Base-by-base conservation (phyloP, 139 green algal genomes). In the Picochlorum costavermella region DNA sequence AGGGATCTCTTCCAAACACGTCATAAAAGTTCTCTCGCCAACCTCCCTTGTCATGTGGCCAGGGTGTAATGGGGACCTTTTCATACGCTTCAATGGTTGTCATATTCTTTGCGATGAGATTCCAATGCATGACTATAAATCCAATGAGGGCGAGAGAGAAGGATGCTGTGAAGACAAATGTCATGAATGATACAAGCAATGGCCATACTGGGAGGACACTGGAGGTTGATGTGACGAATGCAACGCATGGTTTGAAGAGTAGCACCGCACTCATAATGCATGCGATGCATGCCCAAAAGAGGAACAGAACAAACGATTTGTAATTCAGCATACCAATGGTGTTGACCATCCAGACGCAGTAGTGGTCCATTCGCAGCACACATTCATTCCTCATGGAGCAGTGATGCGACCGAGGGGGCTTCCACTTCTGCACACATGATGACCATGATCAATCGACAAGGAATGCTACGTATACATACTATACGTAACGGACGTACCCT, bases 251-350 rank as follows among this genome's bases (percentile, higher is more conserved):
- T 31, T 33, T 26, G 3, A 76, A 11, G 25, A 84, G 64, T 50
- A 76, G 60, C 4, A 28, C 64, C 6, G 75, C 57, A 29, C 70
- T 76, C 45, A 57, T 48, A 3, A 33, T 16, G 30, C 63, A 85
- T 2, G 70, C 80, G 13, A 88, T 8, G 20, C 71, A 77, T 0
- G 81, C 84, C 63, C 88, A 95, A 0, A 76, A 33, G 14, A 98
- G 67, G 71, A 98, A 98, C 8, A 95, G 80, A 23, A 96, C 68
- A 74, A 98, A 98, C 62, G 75, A 75, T 79, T 98, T 98, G 81
- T 97, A 96, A 74, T 97, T 98, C 23, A 90, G 67, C 45, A 95
- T 74, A 6, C 92, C 92, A 4, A 98, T 88, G 48, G 81, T 93
- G 75, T 96, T 97, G 33, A 90, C 75, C 9, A 98, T 81, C 90